Percentiles rank a stretch among this genome's conserved stretches.
These are phyloP conservation scores for Ceriops tagal DNA, from an alignment of 345 rosid species.

Conservation along the genomic window DNA sequence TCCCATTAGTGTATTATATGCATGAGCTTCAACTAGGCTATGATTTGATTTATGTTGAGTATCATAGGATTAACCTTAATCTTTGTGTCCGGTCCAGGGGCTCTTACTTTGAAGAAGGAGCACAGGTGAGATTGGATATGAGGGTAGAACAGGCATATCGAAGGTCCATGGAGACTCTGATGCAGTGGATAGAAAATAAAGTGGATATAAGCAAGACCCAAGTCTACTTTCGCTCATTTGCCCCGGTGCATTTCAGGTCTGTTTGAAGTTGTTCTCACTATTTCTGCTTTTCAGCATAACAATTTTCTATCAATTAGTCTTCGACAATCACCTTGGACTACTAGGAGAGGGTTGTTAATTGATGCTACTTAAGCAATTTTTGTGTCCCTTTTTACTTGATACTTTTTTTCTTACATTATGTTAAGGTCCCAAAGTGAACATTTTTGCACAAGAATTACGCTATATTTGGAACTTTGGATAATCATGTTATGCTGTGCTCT, in stretches of 20 bases:
- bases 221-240: slow-evolving; percentile 82
- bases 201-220: slow-evolving; percentile 65
- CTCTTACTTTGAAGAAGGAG: slow-evolving; percentile 83
- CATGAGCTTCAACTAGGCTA: not conserved
- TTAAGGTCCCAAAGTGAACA: too few relatives aligned
- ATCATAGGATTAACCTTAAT: not conserved
- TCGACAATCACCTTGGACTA: too few relatives aligned
- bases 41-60: too few relatives aligned
- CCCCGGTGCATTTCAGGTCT: slow-evolving; percentile 98
- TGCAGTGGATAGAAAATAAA: slow-evolving; percentile 59
- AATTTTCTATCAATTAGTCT: not conserved
- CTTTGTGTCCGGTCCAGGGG: slow-evolving; percentile 46
- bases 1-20: not conserved
- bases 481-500: too few relatives aligned
- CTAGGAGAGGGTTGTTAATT: too few relatives aligned
- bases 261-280: not conserved
- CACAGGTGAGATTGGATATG: slow-evolving; percentile 54
- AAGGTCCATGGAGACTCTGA: slow-evolving; percentile 64
- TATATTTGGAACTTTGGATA: too few relatives aligned
- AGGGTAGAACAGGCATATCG: slow-evolving; percentile 54
- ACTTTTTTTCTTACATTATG: too few relatives aligned
- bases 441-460: too few relatives aligned
- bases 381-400: too few relatives aligned
- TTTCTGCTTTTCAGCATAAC: not conserved
- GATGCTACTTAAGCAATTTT: too few relatives aligned